Evolutionary conservation across 768 basidiomycete genomes (phyloP).

Genomic region (Crucibulum laeve): DNA sequence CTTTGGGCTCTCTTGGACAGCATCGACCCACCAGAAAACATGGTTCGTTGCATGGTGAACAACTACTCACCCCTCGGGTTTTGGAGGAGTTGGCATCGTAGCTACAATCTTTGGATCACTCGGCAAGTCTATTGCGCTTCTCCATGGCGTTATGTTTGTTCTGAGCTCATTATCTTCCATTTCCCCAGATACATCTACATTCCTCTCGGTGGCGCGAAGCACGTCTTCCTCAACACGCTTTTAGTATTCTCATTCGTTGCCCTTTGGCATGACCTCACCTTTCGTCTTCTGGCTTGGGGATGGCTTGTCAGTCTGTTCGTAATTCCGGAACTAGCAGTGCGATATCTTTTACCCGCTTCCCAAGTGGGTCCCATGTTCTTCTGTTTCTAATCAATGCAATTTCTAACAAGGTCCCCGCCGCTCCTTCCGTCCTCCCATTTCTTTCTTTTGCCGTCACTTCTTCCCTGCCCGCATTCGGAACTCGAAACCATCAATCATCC

Average conservation of each 20-base stretch:
- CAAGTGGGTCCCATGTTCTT: constrained; percentile 43
- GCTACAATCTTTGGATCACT: constrained; percentile 93
- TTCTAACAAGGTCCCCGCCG: background rate
- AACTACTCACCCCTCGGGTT: constrained; percentile 93
- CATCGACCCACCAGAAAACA: constrained; percentile 94
- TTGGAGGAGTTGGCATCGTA: constrained; percentile 96
- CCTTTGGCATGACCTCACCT: constrained; percentile 93
- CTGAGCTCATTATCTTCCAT: constrained; percentile 1
- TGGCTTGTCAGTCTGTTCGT: constrained; percentile 94
- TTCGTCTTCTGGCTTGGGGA: constrained; percentile 89
- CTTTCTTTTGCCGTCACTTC: background rate
- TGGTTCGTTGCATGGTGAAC: constrained; percentile 98
- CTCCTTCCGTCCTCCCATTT: background rate
- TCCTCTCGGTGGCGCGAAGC: constrained; percentile 74
- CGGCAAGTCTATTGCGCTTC: constrained; percentile 41
- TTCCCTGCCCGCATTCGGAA: background rate
- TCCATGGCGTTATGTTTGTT: background rate
- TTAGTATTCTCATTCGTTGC: constrained; percentile 96
- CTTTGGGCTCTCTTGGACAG: constrained; percentile 88
- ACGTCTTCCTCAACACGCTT: constrained; percentile 54
- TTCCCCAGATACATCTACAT: constrained; percentile 83
- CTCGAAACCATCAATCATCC: background rate
- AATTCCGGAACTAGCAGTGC: constrained; percentile 73
- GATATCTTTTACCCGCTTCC: constrained; percentile 52
- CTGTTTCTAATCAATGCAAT: background rate